Evolutionary conservation across 192 early-diverging fungal genomes (phyloP).

Genomic region (Mortierella claussenii): DNA sequence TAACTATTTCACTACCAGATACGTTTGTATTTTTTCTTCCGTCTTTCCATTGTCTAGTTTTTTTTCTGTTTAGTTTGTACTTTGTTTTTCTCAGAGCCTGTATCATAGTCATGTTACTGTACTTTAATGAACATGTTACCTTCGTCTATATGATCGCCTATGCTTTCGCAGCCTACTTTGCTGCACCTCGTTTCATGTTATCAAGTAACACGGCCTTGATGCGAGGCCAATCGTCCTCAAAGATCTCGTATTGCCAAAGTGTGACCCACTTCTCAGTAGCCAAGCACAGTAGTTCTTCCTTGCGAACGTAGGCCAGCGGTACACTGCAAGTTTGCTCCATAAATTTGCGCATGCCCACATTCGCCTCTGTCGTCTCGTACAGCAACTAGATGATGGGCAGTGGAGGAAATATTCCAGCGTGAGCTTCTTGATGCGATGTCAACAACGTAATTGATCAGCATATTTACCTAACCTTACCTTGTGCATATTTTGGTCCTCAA

Average conservation of each 20-base stretch:
- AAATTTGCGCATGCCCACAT: slow-evolving; percentile 41
- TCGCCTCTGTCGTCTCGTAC: slow-evolving; percentile 42
- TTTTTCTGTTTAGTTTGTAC: slow-evolving; percentile 6
- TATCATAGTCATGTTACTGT: slow-evolving; percentile 1
- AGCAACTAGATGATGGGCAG: slow-evolving; percentile 10
- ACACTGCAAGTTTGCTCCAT: slow-evolving; percentile 31
- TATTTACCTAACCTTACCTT: too few species aligned
- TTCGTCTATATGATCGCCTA: background rate
- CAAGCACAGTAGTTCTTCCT: slow-evolving; percentile 32
- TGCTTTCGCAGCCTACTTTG: slow-evolving; percentile 17
- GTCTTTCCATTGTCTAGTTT: background rate
- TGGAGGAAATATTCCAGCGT: background rate
- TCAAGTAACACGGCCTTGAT: slow-evolving; percentile 26
- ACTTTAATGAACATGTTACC: background rate
- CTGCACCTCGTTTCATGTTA: slow-evolving; percentile 26
- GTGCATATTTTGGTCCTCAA: slow-evolving; percentile 50
- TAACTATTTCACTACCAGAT: background rate
- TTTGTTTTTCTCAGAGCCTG: slow-evolving; percentile 6
- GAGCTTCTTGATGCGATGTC: background rate
- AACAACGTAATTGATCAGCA: too few species aligned
- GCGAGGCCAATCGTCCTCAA: slow-evolving; percentile 51
- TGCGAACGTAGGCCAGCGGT: slow-evolving; percentile 22
- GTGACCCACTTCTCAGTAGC: slow-evolving; percentile 29
- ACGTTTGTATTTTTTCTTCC: background rate
- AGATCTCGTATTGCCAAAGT: slow-evolving; percentile 40